Percentiles rank a stretch among this genome's conserved stretches.
These are phyloP conservation scores for Zymoseptoria passerinii DNA, from an alignment of 2,329 filamentous ascomycete species.

Conservation along the genomic window DNA sequence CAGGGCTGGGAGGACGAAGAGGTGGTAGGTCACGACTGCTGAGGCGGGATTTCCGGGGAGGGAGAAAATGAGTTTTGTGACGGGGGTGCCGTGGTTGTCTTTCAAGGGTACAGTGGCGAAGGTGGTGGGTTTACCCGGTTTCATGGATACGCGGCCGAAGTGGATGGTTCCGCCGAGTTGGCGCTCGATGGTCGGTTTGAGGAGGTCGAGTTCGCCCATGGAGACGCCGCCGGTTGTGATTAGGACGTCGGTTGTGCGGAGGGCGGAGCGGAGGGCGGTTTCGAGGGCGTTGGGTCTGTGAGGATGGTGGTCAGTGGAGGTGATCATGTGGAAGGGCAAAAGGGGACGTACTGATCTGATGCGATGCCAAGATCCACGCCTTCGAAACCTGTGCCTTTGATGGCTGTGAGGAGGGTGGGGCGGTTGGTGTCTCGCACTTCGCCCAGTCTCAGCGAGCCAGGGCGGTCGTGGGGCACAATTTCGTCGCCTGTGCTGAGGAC, in stretches of 20 bases:
- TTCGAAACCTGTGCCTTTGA: conserved; percentile 64
- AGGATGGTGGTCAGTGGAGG: conserved; percentile 2
- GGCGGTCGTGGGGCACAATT: conserved; percentile 65
- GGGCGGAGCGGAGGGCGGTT: conserved; percentile 62
- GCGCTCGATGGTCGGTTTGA: conserved; percentile 93
- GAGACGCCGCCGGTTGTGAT: conserved; percentile 92
- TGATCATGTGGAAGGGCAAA: background rate
- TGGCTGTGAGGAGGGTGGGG: conserved; percentile 73
- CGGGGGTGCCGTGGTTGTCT: conserved; percentile 42
- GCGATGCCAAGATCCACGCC: conserved; percentile 82
- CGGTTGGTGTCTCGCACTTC: conserved; percentile 93
- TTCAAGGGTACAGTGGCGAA: conserved; percentile 79
- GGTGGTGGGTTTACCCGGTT: conserved; percentile 94
- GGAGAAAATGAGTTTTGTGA: conserved; percentile 72
- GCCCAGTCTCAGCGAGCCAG: conserved; percentile 58
- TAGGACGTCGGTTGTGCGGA: conserved; percentile 69
- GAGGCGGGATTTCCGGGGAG: conserved; percentile 91
- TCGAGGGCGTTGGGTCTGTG: conserved; percentile 62
- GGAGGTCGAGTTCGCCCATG: conserved; percentile 94
- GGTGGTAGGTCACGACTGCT: conserved; percentile 83
- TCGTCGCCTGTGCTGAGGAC: conserved; percentile 93
- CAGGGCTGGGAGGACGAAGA: conserved; percentile 84
- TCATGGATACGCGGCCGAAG: conserved; percentile 94
- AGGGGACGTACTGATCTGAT: conserved; percentile 49
- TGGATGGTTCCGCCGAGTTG: conserved; percentile 85